These are phyloP conservation scores for Paradendryphiella salina DNA, from an alignment of 2,329 filamentous ascomycete species.

Conservation along the genomic window DNA sequence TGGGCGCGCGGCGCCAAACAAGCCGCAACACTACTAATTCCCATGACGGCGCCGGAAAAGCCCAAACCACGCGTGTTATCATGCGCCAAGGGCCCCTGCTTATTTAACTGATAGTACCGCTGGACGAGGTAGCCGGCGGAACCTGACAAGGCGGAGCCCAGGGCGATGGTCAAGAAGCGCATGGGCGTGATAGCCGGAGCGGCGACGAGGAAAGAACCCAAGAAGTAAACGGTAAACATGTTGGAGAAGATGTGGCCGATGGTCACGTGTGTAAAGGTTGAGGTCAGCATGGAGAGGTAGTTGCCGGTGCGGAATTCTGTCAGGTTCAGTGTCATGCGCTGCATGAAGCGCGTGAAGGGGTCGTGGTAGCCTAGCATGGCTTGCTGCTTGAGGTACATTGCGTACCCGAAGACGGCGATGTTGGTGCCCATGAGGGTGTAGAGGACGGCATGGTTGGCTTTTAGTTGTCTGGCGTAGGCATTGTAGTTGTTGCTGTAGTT, in stretches of 20 bases:
- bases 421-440: slow-evolving; percentile 49
- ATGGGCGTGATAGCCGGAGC: slow-evolving; percentile 36
- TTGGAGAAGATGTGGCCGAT: slow-evolving; percentile 48
- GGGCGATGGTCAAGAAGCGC: slow-evolving; percentile 30
- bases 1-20: slow-evolving; percentile 43
- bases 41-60: slow-evolving; percentile 50
- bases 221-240: slow-evolving; percentile 47
- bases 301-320: slow-evolving; percentile 32
- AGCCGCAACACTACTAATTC: slow-evolving; percentile 46
- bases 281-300: slow-evolving; percentile 48
- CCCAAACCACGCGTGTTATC: slow-evolving; percentile 23
- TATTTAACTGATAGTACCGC: slow-evolving; percentile 10
- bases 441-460: slow-evolving; percentile 30
- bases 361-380: slow-evolving; percentile 22
- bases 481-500: background rate
- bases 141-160: slow-evolving; percentile 40
- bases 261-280: slow-evolving; percentile 46
- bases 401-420: slow-evolving; percentile 46
- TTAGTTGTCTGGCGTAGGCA: slow-evolving; percentile 4
- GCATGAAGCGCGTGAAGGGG: slow-evolving; percentile 20
- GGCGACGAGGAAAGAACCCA: slow-evolving; percentile 42
- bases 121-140: slow-evolving; percentile 21
- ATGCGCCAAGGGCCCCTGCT: background rate
- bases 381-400: slow-evolving; percentile 39
- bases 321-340: slow-evolving; percentile 44